phyloP scores from a whole-genome alignment of 208 protist species.

The Wallacemonas sp. region DNA sequence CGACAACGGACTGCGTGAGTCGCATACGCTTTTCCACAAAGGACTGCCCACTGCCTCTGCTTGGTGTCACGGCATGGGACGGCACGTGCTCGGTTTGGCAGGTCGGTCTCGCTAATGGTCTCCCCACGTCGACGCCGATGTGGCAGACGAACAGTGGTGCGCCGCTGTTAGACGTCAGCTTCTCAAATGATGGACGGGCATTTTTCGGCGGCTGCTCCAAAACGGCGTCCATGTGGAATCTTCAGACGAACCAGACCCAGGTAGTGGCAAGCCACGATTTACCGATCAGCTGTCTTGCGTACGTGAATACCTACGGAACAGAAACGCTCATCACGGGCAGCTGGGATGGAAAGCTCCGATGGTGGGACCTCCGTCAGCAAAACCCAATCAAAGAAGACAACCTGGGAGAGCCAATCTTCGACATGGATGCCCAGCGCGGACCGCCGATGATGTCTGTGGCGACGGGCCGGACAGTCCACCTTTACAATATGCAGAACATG shows the following conservation, averaged over 20 bases:
- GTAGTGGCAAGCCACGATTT: slow-evolving; percentile 83
- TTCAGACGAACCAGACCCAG: slow-evolving; percentile 59
- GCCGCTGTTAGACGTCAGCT: slow-evolving; percentile 66
- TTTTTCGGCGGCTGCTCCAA: slow-evolving; percentile 83
- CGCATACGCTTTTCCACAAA: slow-evolving; percentile 62
- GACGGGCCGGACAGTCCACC: slow-evolving; percentile 55
- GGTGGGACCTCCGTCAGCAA: slow-evolving; percentile 81
- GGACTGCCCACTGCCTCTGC: slow-evolving; percentile 56
- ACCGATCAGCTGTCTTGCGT: slow-evolving; percentile 73
- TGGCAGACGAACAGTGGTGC: slow-evolving; percentile 41
- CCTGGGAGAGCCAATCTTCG: slow-evolving; percentile 73
- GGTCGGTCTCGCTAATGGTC: slow-evolving; percentile 30
- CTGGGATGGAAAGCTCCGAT: slow-evolving; percentile 85
- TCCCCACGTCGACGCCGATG: slow-evolving; percentile 47
- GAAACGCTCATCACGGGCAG: slow-evolving; percentile 82
- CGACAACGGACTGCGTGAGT: slow-evolving; percentile 72
- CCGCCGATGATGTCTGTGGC: slow-evolving; percentile 68
- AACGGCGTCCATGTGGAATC: slow-evolving; percentile 79
- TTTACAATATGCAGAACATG: slow-evolving; percentile 72
- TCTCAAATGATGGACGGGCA: slow-evolving; percentile 66
- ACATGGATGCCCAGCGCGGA: slow-evolving; percentile 62
- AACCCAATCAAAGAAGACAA: slow-evolving; percentile 66
- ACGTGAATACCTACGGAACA: slow-evolving; percentile 26
- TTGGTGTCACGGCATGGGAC: slow-evolving; percentile 78
- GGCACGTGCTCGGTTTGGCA: slow-evolving; percentile 79